phyloP scores from a whole-genome alignment of 257 asterid species.

The Solanum chaucha region DNA sequence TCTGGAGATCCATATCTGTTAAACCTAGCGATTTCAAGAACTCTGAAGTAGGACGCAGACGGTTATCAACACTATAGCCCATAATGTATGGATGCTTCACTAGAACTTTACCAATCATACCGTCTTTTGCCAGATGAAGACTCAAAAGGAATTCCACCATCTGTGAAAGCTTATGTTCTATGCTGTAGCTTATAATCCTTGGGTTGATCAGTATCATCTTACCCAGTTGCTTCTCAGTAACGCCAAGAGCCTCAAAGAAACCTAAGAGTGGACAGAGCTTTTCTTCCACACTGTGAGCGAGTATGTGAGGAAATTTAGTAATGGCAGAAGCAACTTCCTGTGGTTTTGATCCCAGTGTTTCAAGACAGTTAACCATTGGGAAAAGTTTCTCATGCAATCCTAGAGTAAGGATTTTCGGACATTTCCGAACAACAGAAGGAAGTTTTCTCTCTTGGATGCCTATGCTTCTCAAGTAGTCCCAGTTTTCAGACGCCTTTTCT shows the following conservation, averaged over 20 bases:
- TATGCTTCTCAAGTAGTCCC: slow-evolving; percentile 85
- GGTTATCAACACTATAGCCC: slow-evolving; percentile 79
- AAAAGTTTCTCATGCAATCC: slow-evolving; percentile 64
- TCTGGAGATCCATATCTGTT: slow-evolving; percentile 49
- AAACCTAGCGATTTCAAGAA: slow-evolving; percentile 72
- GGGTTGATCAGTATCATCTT: slow-evolving; percentile 83
- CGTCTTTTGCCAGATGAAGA: slow-evolving; percentile 58
- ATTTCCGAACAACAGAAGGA: slow-evolving; percentile 57
- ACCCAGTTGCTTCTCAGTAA: slow-evolving; percentile 75
- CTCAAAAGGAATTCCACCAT: slow-evolving; percentile 66
- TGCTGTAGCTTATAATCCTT: slow-evolving; percentile 87
- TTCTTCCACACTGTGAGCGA: slow-evolving; percentile 77
- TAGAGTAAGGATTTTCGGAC: slow-evolving; percentile 84
- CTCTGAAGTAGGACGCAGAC: slow-evolving; percentile 67
- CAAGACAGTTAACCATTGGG: slow-evolving; percentile 79
- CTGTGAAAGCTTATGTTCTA: slow-evolving; percentile 66
- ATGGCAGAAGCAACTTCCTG: slow-evolving; percentile 81
- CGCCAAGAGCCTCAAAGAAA: slow-evolving; percentile 78
- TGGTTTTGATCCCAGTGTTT: slow-evolving; percentile 64
- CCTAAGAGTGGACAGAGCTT: slow-evolving; percentile 96
- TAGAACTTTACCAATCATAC: slow-evolving; percentile 64
- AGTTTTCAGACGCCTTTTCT: slow-evolving; percentile 78
- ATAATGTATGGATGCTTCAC: slow-evolving; percentile 72
- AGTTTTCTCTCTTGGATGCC: slow-evolving; percentile 89
- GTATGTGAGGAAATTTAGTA: slow-evolving; percentile 74